Conservation (phyloP, 805 yeast genomes). For the Candida alai region DNA sequence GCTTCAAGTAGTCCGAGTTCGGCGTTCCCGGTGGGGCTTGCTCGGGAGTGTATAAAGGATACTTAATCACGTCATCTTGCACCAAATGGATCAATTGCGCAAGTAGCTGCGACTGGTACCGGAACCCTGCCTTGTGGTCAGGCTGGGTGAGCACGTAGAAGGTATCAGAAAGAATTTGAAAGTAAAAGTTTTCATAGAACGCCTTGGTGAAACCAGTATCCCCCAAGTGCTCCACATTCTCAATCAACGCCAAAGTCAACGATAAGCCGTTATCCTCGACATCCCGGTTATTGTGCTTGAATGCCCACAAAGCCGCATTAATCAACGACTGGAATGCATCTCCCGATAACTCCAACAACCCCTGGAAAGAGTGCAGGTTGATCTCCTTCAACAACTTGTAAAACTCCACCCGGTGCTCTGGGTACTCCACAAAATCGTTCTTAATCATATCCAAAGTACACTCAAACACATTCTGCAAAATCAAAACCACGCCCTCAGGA, state of each 20-base stretch:
- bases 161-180: constrained; percentile 86
- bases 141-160: constrained; percentile 93
- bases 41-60: constrained; percentile 75
- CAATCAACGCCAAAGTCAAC: constrained; percentile 76
- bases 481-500: constrained; percentile 83
- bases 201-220: constrained; percentile 71
- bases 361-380: constrained; percentile 78
- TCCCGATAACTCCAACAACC: constrained; percentile 83
- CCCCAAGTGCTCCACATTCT: constrained; percentile 78
- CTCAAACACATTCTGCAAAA: constrained; percentile 87
- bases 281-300: constrained; percentile 95
- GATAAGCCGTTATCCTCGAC: constrained; percentile 91
- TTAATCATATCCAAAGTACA: constrained; percentile 94
- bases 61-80: constrained; percentile 66
- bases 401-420: constrained; percentile 96
- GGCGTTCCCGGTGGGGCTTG: constrained; percentile 84
- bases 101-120: constrained; percentile 78
- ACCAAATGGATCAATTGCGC: constrained; percentile 82
- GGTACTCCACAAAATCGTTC: constrained; percentile 92
- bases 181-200: constrained; percentile 84
- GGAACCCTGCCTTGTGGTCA: constrained; percentile 96
- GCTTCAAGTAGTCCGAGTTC: constrained; percentile 72
- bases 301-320: constrained; percentile 96
- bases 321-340: constrained; percentile 87
- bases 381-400: constrained; percentile 86